A percentile compares a stretch with the other conserved stretches of the same genome.
Conservation (phyloP, 2,329 filamentous ascomycete species). For the Zasmidium citrigriseum region DNA sequence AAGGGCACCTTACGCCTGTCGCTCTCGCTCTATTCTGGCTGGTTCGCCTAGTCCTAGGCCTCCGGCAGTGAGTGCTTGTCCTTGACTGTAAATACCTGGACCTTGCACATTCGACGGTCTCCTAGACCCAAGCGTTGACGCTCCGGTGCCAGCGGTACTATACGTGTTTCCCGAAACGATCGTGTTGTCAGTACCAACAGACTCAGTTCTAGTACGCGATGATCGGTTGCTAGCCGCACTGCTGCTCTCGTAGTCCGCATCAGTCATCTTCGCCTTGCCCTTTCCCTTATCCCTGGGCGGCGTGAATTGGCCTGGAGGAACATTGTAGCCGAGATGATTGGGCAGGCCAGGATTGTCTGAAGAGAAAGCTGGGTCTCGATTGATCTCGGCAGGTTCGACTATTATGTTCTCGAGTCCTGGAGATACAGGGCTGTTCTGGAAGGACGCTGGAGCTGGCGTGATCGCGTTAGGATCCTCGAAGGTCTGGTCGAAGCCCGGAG, state of each 20-base stretch:
- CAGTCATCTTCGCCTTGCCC: slow-evolving; percentile 9
- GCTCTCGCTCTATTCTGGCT: slow-evolving; percentile 1
- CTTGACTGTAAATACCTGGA: neutral
- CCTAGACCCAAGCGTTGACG: slow-evolving; percentile 4
- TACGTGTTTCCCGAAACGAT: slow-evolving; percentile 2
- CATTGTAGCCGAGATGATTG: slow-evolving; percentile 7
- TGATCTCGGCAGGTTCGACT: slow-evolving; percentile 1
- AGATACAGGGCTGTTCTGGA: too few relatives aligned
- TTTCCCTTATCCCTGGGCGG: slow-evolving; percentile 8
- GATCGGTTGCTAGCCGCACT: slow-evolving; percentile 6
- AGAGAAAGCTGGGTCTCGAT: neutral
- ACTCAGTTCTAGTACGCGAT: slow-evolving; percentile 4
- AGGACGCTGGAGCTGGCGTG: too few relatives aligned
- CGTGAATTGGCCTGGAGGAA: slow-evolving; percentile 4
- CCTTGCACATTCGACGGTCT: neutral
- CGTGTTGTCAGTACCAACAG: slow-evolving; percentile 6
- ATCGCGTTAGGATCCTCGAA: too few relatives aligned
- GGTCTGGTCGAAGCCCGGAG: too few relatives aligned
- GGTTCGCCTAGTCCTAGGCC: slow-evolving; percentile 3
- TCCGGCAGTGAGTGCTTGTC: slow-evolving; percentile 5
- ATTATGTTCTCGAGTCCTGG: slow-evolving; percentile 2
- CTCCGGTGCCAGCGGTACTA: slow-evolving; percentile 6
- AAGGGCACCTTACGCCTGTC: too few relatives aligned
- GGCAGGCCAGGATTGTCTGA: neutral
- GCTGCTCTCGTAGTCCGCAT: slow-evolving; percentile 1